These are phyloP conservation scores for Primulina huaijiensis DNA, from an alignment of 257 asterid genomes.

Conservation along the genomic window DNA sequence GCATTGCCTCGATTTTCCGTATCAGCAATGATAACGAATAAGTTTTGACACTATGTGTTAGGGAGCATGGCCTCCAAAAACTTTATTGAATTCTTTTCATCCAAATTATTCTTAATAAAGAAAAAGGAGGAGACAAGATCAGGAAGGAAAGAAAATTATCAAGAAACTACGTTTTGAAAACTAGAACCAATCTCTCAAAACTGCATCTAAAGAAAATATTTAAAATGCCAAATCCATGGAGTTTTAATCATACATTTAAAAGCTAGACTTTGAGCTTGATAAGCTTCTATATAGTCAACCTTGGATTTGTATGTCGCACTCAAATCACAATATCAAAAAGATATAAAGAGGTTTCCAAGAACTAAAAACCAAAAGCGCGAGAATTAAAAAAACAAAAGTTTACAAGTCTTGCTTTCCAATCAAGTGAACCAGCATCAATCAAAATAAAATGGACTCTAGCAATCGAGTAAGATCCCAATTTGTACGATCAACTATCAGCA, in stretches of 20 bases:
- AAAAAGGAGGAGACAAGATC: background rate
- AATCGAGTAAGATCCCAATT: no score
- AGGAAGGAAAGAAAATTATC: background rate
- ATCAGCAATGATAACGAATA: background rate
- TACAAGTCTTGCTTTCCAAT: no score
- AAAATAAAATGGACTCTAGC: no score
- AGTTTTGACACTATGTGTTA: background rate
- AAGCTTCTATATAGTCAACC: background rate
- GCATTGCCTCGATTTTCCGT: background rate
- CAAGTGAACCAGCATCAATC: no score
- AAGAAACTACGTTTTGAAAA: background rate
- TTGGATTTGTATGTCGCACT: no score
- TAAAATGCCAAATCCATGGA: background rate
- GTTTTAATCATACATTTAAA: background rate
- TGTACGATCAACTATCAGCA: no score
- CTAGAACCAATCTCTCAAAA: background rate
- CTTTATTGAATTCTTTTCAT: background rate
- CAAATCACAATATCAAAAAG: no score
- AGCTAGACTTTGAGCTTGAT: background rate
- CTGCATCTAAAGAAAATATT: background rate
- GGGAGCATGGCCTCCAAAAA: constrained; percentile 11
- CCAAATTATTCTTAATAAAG: background rate
- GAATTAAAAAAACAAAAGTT: no score
- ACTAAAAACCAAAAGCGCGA: no score
- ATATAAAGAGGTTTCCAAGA: no score